phyloP scores from a whole-genome alignment of 768 basidiomycete species.

The Amanita fuliginea region DNA sequence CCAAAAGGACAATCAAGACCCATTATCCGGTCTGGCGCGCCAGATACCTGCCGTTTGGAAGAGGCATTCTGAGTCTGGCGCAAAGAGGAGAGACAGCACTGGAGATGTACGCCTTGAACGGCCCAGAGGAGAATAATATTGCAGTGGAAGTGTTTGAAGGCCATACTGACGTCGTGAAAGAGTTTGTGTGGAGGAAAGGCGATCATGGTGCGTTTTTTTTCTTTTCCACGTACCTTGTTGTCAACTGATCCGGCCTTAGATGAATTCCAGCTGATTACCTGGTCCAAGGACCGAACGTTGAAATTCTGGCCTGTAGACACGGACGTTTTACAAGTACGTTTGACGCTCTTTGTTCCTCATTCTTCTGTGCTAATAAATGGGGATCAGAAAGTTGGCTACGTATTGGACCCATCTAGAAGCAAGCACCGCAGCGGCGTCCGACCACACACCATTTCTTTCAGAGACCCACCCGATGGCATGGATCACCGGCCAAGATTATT shows the following conservation, averaged over 20 bases:
- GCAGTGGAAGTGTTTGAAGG: conserved; percentile 77
- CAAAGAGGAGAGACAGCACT: conserved; percentile 79
- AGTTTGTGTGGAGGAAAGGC: conserved; percentile 91
- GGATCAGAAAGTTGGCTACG: conserved; percentile 41
- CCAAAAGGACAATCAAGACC: conserved; percentile 51
- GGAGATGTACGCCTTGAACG: conserved; percentile 63
- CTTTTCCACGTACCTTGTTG: background rate
- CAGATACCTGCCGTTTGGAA: conserved; percentile 83
- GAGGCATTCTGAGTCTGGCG: conserved; percentile 77
- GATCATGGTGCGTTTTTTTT: conserved; percentile 31
- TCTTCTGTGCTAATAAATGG: background rate
- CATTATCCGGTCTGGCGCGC: conserved; percentile 93
- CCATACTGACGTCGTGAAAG: conserved; percentile 89
- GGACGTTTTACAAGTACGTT: conserved; percentile 56
- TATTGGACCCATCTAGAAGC: conserved; percentile 18
- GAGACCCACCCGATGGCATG: conserved; percentile 34
- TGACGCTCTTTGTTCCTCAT: background rate
- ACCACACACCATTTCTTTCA: conserved; percentile 33
- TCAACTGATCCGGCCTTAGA: conserved; percentile 12
- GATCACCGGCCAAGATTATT: conserved; percentile 38
- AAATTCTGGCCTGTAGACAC: conserved; percentile 82
- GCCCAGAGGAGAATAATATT: conserved; percentile 15
- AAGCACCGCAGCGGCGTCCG: conserved; percentile 13
- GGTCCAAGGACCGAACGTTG: conserved; percentile 85
- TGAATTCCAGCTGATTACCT: conserved; percentile 52